Conservation (phyloP, 306 rosid genomes). For the Senna siamea region DNA sequence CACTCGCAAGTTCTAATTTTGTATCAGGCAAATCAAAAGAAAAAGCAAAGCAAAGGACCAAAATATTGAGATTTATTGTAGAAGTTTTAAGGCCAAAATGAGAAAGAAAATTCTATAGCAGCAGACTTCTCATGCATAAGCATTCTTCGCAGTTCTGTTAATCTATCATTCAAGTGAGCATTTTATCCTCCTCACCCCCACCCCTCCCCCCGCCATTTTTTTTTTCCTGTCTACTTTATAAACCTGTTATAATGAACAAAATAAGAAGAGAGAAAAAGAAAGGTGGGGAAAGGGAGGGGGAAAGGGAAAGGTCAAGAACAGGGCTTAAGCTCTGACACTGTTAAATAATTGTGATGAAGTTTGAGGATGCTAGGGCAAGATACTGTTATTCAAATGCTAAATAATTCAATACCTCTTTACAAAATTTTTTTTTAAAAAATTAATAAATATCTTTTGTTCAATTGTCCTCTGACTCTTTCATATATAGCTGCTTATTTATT, state of each 20-base stretch:
- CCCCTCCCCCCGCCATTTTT: no score
- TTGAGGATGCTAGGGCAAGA: not conserved
- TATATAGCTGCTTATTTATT: no score
- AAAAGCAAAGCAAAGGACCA: slow-evolving; percentile 53
- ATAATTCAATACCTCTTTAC: not conserved
- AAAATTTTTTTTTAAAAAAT: no score
- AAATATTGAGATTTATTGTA: slow-evolving; percentile 22
- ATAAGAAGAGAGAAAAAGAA: not conserved
- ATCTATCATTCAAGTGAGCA: no score
- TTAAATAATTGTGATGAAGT: not conserved
- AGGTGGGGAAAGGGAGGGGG: not conserved
- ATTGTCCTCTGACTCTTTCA: no score
- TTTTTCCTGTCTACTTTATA: not conserved
- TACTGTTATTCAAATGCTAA: not conserved
- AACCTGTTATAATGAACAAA: not conserved
- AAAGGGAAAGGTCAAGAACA: not conserved
- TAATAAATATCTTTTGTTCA: no score
- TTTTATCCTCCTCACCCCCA: no score
- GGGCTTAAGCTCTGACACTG: not conserved
- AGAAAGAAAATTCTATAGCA: not conserved
- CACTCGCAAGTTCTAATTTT: slow-evolving; percentile 68
- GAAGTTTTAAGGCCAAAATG: not conserved
- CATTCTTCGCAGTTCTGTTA: not conserved
- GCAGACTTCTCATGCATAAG: not conserved
- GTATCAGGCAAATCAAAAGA: slow-evolving; percentile 51